Evolutionary conservation across 2,329 filamentous ascomycete genomes (phyloP).

Genomic region (Neofusicoccum sp.): DNA sequence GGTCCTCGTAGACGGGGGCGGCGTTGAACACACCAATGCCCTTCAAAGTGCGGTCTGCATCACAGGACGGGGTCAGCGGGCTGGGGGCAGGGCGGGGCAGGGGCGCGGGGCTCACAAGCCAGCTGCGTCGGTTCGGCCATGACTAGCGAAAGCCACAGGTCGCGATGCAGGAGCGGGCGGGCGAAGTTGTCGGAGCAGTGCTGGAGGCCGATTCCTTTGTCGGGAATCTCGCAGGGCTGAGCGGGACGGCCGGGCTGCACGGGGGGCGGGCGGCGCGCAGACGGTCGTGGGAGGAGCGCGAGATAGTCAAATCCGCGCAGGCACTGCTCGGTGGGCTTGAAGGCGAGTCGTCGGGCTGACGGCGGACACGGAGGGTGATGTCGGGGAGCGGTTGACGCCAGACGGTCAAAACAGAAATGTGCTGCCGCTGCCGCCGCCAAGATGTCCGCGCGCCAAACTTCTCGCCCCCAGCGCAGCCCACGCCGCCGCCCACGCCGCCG

Average conservation of each 20-base stretch:
- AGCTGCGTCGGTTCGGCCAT: slow-evolving; percentile 94
- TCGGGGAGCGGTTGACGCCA: not conserved
- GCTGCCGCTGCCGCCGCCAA: slow-evolving; percentile 3
- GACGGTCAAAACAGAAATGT: slow-evolving; percentile 11
- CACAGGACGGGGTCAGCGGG: slow-evolving; percentile 10
- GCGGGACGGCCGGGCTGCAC: slow-evolving; percentile 10
- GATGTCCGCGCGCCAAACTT: not conserved
- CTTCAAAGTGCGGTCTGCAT: slow-evolving; percentile 84
- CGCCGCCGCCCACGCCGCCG: not conserved
- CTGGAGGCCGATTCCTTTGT: slow-evolving; percentile 16
- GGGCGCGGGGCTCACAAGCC: slow-evolving; percentile 61
- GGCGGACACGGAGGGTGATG: slow-evolving; percentile 18
- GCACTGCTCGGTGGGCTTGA: slow-evolving; percentile 20
- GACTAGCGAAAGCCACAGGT: slow-evolving; percentile 85
- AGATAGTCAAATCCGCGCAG: slow-evolving; percentile 19
- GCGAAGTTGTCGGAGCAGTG: slow-evolving; percentile 25
- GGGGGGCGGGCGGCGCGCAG: slow-evolving; percentile 5
- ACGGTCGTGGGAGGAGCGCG: slow-evolving; percentile 16
- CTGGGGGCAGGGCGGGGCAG: not conserved
- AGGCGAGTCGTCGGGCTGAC: slow-evolving; percentile 16
- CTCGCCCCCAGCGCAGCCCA: not conserved
- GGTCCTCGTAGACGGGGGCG: slow-evolving; percentile 78
- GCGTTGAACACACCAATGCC: slow-evolving; percentile 92
- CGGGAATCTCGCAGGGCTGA: slow-evolving; percentile 8
- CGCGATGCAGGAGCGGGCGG: slow-evolving; percentile 19